Conservation (phyloP, 805 yeast species). For the Kazachstania psychrophila region DNA sequence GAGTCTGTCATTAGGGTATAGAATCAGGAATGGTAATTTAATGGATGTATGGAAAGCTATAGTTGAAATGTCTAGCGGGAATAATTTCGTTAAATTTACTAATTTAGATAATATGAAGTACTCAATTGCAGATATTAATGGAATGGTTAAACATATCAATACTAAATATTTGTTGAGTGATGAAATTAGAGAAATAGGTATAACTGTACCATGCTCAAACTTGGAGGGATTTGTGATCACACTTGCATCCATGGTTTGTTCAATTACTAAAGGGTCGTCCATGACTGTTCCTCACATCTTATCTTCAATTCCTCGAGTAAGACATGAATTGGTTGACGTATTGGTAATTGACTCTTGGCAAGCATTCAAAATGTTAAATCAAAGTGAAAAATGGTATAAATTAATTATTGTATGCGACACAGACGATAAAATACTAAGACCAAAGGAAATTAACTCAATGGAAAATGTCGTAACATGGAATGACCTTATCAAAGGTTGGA, state of each 20-base stretch:
- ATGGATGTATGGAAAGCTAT: slow-evolving; percentile 64
- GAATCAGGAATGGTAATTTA: slow-evolving; percentile 63
- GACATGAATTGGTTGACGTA: slow-evolving; percentile 30
- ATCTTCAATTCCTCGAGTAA: slow-evolving; percentile 22
- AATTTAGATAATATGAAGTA: slow-evolving; percentile 10
- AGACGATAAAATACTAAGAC: slow-evolving; percentile 1
- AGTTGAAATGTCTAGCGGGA: slow-evolving; percentile 21
- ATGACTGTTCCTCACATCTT: slow-evolving; percentile 33
- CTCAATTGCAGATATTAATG: slow-evolving; percentile 16
- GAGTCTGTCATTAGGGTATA: slow-evolving; percentile 53
- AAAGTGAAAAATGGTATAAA: slow-evolving; percentile 26
- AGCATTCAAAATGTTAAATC: slow-evolving; percentile 16
- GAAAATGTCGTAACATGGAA: slow-evolving; percentile 21
- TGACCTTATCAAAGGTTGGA: slow-evolving; percentile 11
- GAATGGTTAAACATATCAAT: slow-evolving; percentile 15
- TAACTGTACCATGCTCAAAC: slow-evolving; percentile 21
- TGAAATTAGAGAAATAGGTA: slow-evolving; percentile 22
- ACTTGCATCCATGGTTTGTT: slow-evolving; percentile 37
- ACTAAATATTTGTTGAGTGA: slow-evolving; percentile 5
- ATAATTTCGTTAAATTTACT: slow-evolving; percentile 15
- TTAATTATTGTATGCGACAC: slow-evolving; percentile 27
- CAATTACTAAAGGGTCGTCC: slow-evolving; percentile 6
- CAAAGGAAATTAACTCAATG: neutral
- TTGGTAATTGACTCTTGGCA: slow-evolving; percentile 26
- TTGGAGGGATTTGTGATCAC: slow-evolving; percentile 33